Evolutionary conservation across 352 stramenopile genomes (phyloP).

Genomic region (Globisporangium mamillatum): DNA sequence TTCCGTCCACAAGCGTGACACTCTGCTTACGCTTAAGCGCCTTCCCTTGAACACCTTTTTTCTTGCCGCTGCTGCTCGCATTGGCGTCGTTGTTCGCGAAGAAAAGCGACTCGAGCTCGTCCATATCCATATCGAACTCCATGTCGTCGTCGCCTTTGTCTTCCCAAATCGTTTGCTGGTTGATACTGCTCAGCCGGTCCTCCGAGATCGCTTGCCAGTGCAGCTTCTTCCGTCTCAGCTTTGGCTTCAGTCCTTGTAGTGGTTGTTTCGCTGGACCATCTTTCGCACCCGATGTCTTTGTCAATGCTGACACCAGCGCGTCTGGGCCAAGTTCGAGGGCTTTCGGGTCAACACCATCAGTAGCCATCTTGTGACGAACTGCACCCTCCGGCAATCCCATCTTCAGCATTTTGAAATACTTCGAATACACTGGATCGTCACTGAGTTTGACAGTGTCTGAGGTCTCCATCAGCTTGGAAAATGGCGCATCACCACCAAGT

Average conservation of each 20-base stretch:
- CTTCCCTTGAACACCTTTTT: slow-evolving; percentile 36
- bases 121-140: slow-evolving; percentile 86
- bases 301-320: slow-evolving; percentile 42
- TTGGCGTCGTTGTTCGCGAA: slow-evolving; percentile 59
- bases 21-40: slow-evolving; percentile 70
- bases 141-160: slow-evolving; percentile 67
- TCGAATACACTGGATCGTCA: slow-evolving; percentile 63
- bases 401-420: slow-evolving; percentile 95
- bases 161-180: slow-evolving; percentile 81
- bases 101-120: slow-evolving; percentile 85
- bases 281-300: not conserved
- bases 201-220: slow-evolving; percentile 88
- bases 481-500: slow-evolving; percentile 40
- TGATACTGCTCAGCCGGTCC: slow-evolving; percentile 67
- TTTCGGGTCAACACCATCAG: slow-evolving; percentile 41
- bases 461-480: slow-evolving; percentile 34
- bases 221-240: slow-evolving; percentile 78
- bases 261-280: slow-evolving; percentile 9
- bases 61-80: slow-evolving; percentile 34
- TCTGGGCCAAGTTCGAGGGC: slow-evolving; percentile 70
- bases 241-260: slow-evolving; percentile 17
- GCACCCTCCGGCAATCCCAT: slow-evolving; percentile 85
- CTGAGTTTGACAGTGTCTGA: slow-evolving; percentile 28
- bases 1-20: slow-evolving; percentile 93
- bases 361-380: slow-evolving; percentile 81